Evolutionary conservation across 805 yeast genomes (phyloP), one percentile per base, ranked within the genome.

Genomic region (Kluyveromyces lactis): DNA sequence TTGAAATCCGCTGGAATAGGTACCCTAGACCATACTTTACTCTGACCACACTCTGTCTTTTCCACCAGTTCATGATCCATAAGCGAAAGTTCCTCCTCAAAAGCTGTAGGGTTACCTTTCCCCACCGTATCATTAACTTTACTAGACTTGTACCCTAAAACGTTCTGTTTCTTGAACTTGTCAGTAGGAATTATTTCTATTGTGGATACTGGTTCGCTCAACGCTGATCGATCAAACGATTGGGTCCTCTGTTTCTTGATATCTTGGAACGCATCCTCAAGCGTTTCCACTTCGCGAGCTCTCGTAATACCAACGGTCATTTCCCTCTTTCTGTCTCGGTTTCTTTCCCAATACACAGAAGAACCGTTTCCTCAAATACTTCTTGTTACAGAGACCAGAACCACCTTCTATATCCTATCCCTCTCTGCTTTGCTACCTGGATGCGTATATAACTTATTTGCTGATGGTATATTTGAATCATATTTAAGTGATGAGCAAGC

Each of bases 11-110:
- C 30, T 2, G 81, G 75, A 4, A 77, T 51, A 0, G 72, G 67
- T 0, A 92, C 83, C 46, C 90, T 71, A 44, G 73, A 69, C 74
- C 77, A 75, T 4, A 52, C 47, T 36, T 64, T 70, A 53, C 31
- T 53, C 54, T 23, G 48, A 28, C 41, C 55, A 24, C 37, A 56
- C 45, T 30, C 52, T 39, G 13, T 62, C 51, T 40, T 39, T 9
- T 41, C 45, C 1, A 57, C 56, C 3, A 47, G 40, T 6, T 54
- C 59, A 40, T 58, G 63, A 26, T 58, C 64, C 53, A 58, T 54
- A 21, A 42, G 49, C 8, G 50, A 50, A 21, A 60, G 42, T 40
- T 60, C 60, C 39, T 51, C 43, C 40, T 60, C 64, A 41, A 60
- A 60, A 8, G 41, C 35, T 11, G 44, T 37, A 3, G 42, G 39